Evolutionary conservation across 345 rosid genomes (phyloP).

Genomic region (Eucalyptus rudis): DNA sequence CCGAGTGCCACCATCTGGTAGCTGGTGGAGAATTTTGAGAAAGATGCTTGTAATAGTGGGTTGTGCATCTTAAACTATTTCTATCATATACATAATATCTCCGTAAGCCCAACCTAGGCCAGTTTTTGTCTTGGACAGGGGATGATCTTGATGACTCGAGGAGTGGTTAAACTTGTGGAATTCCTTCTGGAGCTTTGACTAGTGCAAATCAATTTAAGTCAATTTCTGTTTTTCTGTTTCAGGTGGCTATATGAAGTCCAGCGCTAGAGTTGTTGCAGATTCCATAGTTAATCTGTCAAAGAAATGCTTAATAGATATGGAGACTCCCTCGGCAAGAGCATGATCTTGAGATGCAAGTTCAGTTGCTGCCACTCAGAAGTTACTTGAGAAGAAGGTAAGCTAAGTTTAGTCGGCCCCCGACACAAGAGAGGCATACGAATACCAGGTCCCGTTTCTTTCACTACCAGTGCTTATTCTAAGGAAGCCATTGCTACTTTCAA

Average conservation of each 20-base stretch:
- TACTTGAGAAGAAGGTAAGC: background rate
- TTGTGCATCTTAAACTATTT: background rate
- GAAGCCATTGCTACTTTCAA: background rate
- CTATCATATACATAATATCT: background rate
- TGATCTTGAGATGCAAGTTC: background rate
- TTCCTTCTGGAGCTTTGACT: background rate
- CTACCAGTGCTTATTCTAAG: background rate
- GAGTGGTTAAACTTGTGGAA: background rate
- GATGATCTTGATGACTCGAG: background rate
- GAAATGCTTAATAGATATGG: slow-evolving; percentile 36
- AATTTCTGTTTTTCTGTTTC: background rate
- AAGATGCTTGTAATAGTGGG: background rate
- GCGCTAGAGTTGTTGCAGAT: slow-evolving; percentile 81
- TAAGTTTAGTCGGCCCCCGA: background rate
- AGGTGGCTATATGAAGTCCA: slow-evolving; percentile 97
- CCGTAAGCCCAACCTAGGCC: background rate
- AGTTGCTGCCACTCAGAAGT: background rate
- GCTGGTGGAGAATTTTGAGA: background rate
- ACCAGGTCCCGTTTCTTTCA: background rate
- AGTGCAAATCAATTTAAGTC: background rate
- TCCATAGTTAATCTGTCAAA: slow-evolving; percentile 63
- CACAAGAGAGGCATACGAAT: background rate
- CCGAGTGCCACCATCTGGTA: background rate
- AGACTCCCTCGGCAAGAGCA: background rate
- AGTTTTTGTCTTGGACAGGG: background rate